A percentile compares a stretch with the other conserved stretches of the same genome.
These are phyloP conservation scores for Fusarium keratoplasticum DNA, from an alignment of 2,329 filamentous ascomycete species.

Conservation along the genomic window DNA sequence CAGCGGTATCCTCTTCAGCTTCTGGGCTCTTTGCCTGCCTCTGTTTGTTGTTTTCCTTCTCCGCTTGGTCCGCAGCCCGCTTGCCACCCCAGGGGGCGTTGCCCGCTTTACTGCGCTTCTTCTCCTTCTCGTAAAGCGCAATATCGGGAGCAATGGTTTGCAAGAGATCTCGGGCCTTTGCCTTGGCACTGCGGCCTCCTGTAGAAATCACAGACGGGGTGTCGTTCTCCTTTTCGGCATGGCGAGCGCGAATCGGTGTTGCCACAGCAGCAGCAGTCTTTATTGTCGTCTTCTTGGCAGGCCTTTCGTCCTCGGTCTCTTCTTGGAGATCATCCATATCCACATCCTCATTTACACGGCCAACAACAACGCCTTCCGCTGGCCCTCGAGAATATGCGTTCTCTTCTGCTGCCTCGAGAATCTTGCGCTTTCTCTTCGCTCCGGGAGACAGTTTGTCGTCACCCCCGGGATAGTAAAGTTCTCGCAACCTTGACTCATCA, in stretches of 20 bases:
- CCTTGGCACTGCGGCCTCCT: constrained; percentile 87
- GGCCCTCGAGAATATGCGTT: constrained; percentile 61
- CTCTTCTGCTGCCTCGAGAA: constrained; percentile 62
- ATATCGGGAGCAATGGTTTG: constrained; percentile 87
- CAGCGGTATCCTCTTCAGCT: constrained; percentile 59
- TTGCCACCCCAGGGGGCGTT: constrained; percentile 71
- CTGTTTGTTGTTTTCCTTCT: constrained; percentile 63
- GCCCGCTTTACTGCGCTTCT: constrained; percentile 73
- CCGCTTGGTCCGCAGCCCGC: constrained; percentile 68
- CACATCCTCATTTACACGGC: constrained; percentile 52
- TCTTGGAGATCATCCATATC: constrained; percentile 60
- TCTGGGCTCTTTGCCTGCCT: constrained; percentile 59
- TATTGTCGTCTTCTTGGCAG: constrained; percentile 43
- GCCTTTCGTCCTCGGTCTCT: constrained; percentile 48
- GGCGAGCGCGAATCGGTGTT: constrained; percentile 57
- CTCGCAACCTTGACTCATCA: constrained; percentile 70
- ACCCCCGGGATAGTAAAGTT: constrained; percentile 76
- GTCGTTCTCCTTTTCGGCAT: constrained; percentile 82
- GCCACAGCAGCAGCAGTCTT: constrained; percentile 42
- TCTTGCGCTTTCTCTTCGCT: constrained; percentile 62
- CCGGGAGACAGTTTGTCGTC: constrained; percentile 57
- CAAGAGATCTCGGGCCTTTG: constrained; percentile 80
- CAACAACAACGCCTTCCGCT: constrained; percentile 60
- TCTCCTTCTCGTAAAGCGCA: constrained; percentile 91
- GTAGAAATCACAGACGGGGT: constrained; percentile 77